These are phyloP conservation scores for Ascochyta koolunga DNA, from an alignment of 2,329 filamentous ascomycete species.

Conservation along the genomic window DNA sequence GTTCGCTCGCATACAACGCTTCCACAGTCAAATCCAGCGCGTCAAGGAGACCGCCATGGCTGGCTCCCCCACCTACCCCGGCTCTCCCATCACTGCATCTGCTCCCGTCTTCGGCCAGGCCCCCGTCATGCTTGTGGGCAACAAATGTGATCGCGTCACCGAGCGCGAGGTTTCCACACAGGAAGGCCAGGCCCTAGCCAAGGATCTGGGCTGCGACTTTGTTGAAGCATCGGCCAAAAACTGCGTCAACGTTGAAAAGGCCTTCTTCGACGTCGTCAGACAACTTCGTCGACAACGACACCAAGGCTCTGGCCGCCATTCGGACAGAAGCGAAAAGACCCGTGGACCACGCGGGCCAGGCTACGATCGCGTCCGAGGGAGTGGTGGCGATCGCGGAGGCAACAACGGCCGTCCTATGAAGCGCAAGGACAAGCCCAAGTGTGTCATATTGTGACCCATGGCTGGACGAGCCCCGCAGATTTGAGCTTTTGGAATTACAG, in stretches of 20 bases:
- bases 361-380: constrained; percentile 26
- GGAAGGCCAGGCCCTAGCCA: constrained; percentile 88
- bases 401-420: constrained; percentile 20
- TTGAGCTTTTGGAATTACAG: constrained; percentile 34
- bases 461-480: constrained; percentile 13
- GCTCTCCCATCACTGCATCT: constrained; percentile 69
- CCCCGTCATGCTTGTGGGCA: constrained; percentile 97
- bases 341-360: constrained; percentile 19
- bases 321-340: constrained; percentile 23
- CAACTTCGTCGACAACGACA: constrained; percentile 85
- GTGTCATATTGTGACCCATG: constrained; percentile 40
- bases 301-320: constrained; percentile 31
- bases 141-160: constrained; percentile 96
- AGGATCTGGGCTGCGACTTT: constrained; percentile 93
- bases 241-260: constrained; percentile 97
- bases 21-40: constrained; percentile 95
- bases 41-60: constrained; percentile 86
- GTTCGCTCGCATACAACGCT: constrained; percentile 91
- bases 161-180: constrained; percentile 96
- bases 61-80: constrained; percentile 76
- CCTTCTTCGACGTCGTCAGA: constrained; percentile 95
- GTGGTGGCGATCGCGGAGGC: constrained; percentile 23
- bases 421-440: constrained; percentile 41
- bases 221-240: constrained; percentile 97
- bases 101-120: constrained; percentile 65